Base-by-base conservation (phyloP, 225 moss, liverwort and hornwort genomes). In the Sphagnum tenellum region DNA sequence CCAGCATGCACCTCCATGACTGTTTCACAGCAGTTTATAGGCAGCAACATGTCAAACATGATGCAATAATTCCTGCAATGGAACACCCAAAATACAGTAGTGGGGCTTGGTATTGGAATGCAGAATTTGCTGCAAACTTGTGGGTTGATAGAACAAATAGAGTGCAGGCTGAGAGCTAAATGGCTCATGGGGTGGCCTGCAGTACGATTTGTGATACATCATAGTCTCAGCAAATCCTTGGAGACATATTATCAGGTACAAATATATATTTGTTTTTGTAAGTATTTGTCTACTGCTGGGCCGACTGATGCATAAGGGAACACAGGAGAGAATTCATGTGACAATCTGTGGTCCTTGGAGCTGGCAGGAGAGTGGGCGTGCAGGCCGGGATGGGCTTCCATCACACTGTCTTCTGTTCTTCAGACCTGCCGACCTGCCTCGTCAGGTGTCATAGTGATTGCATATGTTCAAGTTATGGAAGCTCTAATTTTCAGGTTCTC, bases 141-240 rank as follows among this genome's bases (percentile, higher is more conserved):
- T 8, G 7, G 47, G 45, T 7, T 49, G 13, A 29, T 29, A 29
- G 29, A 29, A 29, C 29, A 29, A 29, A 29, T 29, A 29, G 29
- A 29, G 29, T 29, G 29, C 29, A 29, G 29, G 29, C 29, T 29
- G 29, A 29, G 1, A 29, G 29, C 29, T 29, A 29, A 29, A 29
- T 29, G 29, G 29, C 29, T 29, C 29, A 29, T 29, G 29, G 29
- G 9, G 45, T 64, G 55, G 44, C 71, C 57, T 66, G 61, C 90
- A 96, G 96, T 96, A 69, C 92, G 92, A 11, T 96, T 96, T 77
- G 96, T 96, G 53, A 83, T 96, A 70, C 96, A 96, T 77, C 96
- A 96, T 69, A 90, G 88, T 77, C 81, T 96, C 66, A 96, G 96
- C 88, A 96, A 96, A 71, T 92, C 96, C 49, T 71, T 96, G 81